phyloP scores from a whole-genome alignment of 2,329 filamentous ascomycete species.

The Trichophyton simii region DNA sequence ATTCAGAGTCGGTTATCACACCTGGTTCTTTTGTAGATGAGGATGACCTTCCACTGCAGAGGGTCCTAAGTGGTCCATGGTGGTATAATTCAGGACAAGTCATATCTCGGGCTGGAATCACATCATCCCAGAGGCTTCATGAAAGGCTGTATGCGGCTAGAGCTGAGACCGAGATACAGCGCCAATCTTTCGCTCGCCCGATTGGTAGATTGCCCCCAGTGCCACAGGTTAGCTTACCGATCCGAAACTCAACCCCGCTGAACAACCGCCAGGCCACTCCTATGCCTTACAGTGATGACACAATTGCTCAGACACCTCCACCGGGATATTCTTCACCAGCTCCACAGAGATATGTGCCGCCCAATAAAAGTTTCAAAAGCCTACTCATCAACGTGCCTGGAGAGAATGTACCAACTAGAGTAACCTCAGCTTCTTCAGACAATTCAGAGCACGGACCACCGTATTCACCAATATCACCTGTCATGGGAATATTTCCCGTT shows the following conservation, averaged over 20 bases:
- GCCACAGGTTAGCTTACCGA: background rate
- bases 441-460: conserved; percentile 4
- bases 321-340: background rate
- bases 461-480: conserved; percentile 7
- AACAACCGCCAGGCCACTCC: background rate
- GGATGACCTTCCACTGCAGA: conserved; percentile 8
- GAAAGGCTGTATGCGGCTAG: conserved; percentile 12
- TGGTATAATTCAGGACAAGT: conserved; percentile 9
- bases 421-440: background rate
- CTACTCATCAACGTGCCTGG: background rate
- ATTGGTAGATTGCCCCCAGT: background rate
- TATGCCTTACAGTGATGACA: background rate
- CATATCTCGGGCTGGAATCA: background rate
- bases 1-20: background rate
- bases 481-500: background rate
- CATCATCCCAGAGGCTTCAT: conserved; percentile 11
- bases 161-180: conserved; percentile 10
- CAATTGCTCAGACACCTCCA: background rate
- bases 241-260: background rate
- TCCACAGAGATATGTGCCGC: background rate
- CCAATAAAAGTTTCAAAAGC: background rate
- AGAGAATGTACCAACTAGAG: background rate
- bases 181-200: background rate
- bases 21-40: background rate
- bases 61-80: conserved; percentile 13